Base-by-base conservation (phyloP, 306 rosid species). In the Vachellia pachyceras region DNA sequence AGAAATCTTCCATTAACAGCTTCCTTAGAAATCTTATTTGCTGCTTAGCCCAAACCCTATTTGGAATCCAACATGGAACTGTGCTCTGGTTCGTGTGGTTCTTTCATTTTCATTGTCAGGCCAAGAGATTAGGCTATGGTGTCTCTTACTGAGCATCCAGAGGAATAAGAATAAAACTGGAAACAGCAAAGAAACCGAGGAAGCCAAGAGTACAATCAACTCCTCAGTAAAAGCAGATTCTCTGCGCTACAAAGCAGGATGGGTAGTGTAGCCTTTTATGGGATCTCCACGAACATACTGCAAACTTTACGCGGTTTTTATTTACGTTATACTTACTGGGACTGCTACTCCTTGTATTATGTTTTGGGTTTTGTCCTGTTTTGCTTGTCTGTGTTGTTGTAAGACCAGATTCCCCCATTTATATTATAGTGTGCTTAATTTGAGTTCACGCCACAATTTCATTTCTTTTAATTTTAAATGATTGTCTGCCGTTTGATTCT, bases 91-190 rank as follows among this genome's bases (percentile, higher is more conserved):
- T 69, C 49, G 20, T 71, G 82, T 65, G 36, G 9, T 40, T 77
- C 82, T 78, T 86, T 86, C 91, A 20, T 75, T 87, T 71, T 87
- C 89, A 80, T 37, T 82, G 72, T n/a, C 40, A 85, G 86, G 63
- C 29, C 23, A 55, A 20, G 12, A 70, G 82, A 72, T 67, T 22
- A 39, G 74, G 78, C 39, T 70, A 72, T 65, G 1, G 73, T 75
- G 86, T 84, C 91, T 64, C 74, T 81, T 82, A 78, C 89, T 35
- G 36, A 77, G 77, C 10, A 46, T 60, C 82, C 40, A 13, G 6
- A 73, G 72, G 63, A 81, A 80, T 72, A 73, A 54, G 60, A 54
- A 55, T 20, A 22, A 76, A 81, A 41, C 75, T 87, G 78, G 74
- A 68, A 61, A 37, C 36, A 54, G 80, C 36, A 73, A 73, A 78